Conservation (phyloP, 1,139 yeast genomes). For the Saccharomycopsis hybrid region DNA sequence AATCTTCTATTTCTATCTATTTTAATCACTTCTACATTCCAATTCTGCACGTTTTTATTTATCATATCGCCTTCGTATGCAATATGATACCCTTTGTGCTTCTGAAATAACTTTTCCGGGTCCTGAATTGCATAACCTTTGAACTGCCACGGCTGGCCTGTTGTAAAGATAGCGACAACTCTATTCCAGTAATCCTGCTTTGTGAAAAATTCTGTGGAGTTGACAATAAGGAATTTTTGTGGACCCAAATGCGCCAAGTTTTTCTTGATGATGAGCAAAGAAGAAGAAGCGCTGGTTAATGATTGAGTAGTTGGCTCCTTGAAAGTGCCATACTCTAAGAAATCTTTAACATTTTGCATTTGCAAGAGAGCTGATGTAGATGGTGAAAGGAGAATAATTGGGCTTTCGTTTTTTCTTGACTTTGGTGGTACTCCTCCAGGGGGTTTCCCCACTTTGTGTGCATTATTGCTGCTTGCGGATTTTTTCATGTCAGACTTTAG, state of each 20-base stretch:
- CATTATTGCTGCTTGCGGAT: conserved; percentile 21
- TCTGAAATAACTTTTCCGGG: conserved; percentile 76
- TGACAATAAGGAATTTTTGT: conserved; percentile 72
- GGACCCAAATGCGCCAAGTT: conserved; percentile 49
- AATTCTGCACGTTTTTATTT: conserved; percentile 68
- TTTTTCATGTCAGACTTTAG: conserved; percentile 38
- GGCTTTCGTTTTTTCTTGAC: conserved; percentile 70
- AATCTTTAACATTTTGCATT: conserved; percentile 73
- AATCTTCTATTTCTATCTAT: conserved; percentile 82
- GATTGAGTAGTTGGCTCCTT: conserved; percentile 40
- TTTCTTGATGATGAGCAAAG: conserved; percentile 36
- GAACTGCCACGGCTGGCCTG: conserved; percentile 98
- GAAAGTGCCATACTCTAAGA: conserved; percentile 72
- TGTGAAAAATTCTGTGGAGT: conserved; percentile 79
- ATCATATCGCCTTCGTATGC: conserved; percentile 73
- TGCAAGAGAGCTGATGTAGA: conserved; percentile 88
- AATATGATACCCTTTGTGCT: conserved; percentile 76
- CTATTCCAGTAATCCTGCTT: conserved; percentile 98
- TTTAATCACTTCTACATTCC: conserved; percentile 80
- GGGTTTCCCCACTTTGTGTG: conserved; percentile 12
- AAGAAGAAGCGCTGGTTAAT: background rate
- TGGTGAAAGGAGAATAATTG: conserved; percentile 90
- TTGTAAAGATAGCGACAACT: conserved; percentile 90
- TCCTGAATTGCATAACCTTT: conserved; percentile 76
- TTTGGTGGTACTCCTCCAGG: conserved; percentile 7